Evolutionary conservation across 305 asterid genomes (phyloP).

Genomic region (Rubia tinctorum): DNA sequence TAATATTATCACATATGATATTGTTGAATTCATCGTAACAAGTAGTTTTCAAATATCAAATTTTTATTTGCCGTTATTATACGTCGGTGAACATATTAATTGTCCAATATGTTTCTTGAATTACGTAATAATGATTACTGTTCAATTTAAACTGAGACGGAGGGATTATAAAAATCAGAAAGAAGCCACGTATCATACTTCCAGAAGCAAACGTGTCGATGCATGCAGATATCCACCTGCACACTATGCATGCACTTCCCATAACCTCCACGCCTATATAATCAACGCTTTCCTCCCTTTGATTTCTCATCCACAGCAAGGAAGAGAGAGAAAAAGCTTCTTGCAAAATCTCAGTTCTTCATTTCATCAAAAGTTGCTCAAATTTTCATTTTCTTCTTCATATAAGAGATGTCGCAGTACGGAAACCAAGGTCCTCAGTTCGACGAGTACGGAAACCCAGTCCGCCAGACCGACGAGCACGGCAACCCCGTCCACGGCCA

Average conservation of each 20-base stretch:
- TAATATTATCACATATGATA: too few species aligned
- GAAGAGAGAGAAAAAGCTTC: neutral
- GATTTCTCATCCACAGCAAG: neutral
- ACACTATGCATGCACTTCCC: neutral
- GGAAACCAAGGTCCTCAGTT: constrained; percentile 4
- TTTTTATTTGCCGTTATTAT: too few species aligned
- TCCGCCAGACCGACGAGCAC: constrained; percentile 15
- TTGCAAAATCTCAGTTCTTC: neutral
- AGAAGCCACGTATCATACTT: neutral
- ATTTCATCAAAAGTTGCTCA: neutral
- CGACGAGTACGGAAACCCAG: constrained; percentile 18
- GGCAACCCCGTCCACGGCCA: constrained; percentile 11
- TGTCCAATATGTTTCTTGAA: too few species aligned
- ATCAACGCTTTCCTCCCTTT: neutral
- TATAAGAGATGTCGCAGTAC: constrained; percentile 13
- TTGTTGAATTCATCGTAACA: too few species aligned
- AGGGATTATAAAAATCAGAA: neutral
- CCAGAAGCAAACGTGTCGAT: neutral
- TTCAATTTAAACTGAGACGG: too few species aligned
- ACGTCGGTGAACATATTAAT: too few species aligned
- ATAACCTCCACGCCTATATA: neutral
- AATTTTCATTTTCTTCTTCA: too few species aligned
- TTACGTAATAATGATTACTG: too few species aligned
- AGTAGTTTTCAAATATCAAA: too few species aligned
- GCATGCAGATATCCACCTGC: neutral